Base-by-base conservation (phyloP, 225 moss, liverwort and hornwort species). In the Bryoerythrophyllum caledonicum region DNA sequence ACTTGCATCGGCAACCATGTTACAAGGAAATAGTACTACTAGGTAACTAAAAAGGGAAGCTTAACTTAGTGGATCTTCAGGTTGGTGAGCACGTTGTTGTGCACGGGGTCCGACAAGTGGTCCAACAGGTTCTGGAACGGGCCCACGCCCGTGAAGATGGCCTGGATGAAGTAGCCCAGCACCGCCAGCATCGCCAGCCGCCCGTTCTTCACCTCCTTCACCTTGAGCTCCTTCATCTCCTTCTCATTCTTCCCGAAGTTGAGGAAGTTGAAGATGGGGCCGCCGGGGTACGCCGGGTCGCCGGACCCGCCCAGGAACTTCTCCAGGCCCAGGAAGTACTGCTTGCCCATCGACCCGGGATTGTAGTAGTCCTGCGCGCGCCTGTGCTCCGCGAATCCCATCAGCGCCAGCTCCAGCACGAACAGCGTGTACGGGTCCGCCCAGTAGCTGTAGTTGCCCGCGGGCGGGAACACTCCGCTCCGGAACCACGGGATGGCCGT, bases 51-150 rank as follows among this genome's bases (percentile, higher is more conserved):
- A 4, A 40, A 21, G 15, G 35, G n/a, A n/a, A 3, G n/a, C 26
- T 49, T 32, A n/a, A 2, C 17, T 40, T 6, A 90, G 51, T 77
- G 28, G 24, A 96, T 59, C 86, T 94, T 96, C 55, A 96, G 77
- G 84, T 91, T 96, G 56, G 96, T 96, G 30, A 96, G 86, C 20
- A 94, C 23, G 38, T 96, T 96, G 85, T 94, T 92, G 89, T 90
- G 73, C 10, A 91, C 77, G 0, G 96, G 96, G 68, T 96, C 96
- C 1, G 85, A 30, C 74, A 96, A 72, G 27, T 96, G 96, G 53
- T 96, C 96, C 78, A 96, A 58, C 72, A 96, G 80, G 85, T 96
- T 96, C 94, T 96, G 96, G 88, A 96, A 96, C 2, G 96, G 96
- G 1, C 96, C 96, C 8, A 91, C 94, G 58, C 92, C 92, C 0